Conservation (phyloP, 768 basidiomycete species). For the Podaxis sp. region DNA sequence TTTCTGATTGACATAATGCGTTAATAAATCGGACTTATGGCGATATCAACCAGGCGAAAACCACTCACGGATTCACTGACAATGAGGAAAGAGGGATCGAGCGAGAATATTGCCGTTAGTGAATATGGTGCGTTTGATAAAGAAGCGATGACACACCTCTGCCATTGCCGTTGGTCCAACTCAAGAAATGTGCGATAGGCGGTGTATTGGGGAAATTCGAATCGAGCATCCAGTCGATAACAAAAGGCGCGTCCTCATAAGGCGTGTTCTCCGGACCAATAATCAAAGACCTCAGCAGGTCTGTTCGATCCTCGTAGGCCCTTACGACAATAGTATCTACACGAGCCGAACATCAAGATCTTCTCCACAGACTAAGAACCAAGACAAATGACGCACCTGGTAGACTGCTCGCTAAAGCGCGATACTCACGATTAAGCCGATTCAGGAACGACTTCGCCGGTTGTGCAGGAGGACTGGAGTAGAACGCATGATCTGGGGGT, state of each 20-base stretch:
- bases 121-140: not conserved
- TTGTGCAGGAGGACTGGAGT: constrained; percentile 55
- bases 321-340: constrained; percentile 86
- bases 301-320: constrained; percentile 86
- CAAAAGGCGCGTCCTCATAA: constrained; percentile 93
- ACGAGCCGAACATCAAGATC: not conserved
- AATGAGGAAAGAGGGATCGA: not conserved
- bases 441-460: constrained; percentile 73
- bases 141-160: constrained; percentile 50
- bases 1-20: constrained; percentile 49
- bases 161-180: constrained; percentile 94
- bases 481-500: constrained; percentile 83
- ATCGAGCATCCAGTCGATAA: constrained; percentile 92
- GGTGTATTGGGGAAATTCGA: constrained; percentile 82
- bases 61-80: constrained; percentile 74
- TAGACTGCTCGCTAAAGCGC: constrained; percentile 71
- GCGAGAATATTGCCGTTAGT: constrained; percentile 10
- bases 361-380: not conserved
- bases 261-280: constrained; percentile 93
- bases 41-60: not conserved
- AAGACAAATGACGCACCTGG: constrained; percentile 59
- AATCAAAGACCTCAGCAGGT: constrained; percentile 85
- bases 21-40: not conserved
- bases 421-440: constrained; percentile 83
- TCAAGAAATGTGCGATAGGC: constrained; percentile 86